A percentile compares a stretch with the other conserved stretches of the same genome.
Conservation (phyloP, 202 grass and related monocot species). For the Tripidium arundinaceum region DNA sequence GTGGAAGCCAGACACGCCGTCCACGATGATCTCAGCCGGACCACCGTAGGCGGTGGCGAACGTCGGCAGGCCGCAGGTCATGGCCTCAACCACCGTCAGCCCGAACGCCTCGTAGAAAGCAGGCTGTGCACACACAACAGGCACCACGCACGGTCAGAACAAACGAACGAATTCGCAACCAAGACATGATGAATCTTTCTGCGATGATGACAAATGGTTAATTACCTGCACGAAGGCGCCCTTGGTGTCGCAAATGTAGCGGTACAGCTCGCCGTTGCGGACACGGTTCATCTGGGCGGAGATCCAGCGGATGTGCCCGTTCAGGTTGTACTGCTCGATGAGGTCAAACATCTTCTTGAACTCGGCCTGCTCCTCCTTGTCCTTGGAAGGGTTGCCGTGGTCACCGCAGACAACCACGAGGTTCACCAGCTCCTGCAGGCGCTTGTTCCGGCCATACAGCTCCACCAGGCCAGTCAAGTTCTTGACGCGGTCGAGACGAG, state of each 20-base stretch:
- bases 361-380: slow-evolving; percentile 93
- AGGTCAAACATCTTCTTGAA: slow-evolving; percentile 93
- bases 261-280: slow-evolving; percentile 91
- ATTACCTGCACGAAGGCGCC: slow-evolving; percentile 92
- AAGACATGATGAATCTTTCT: background rate
- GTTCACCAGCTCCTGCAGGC: slow-evolving; percentile 83
- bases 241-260: slow-evolving; percentile 85
- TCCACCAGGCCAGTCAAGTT: slow-evolving; percentile 95
- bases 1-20: slow-evolving; percentile 88
- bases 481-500: slow-evolving; percentile 90
- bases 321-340: slow-evolving; percentile 81
- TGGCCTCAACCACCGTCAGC: slow-evolving; percentile 87
- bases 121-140: slow-evolving; percentile 40
- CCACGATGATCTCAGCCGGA: slow-evolving; percentile 90
- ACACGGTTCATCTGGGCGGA: slow-evolving; percentile 99
- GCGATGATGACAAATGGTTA: no score
- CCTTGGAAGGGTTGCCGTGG: slow-evolving; percentile 88
- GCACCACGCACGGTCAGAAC: background rate
- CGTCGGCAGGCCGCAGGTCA: slow-evolving; percentile 91
- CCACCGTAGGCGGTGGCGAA: slow-evolving; percentile 86
- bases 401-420: slow-evolving; percentile 93
- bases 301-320: slow-evolving; percentile 91
- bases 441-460: slow-evolving; percentile 69
- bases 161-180: background rate
- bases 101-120: slow-evolving; percentile 96